Conservation (phyloP, 140 eudicot genomes). For the Bidens hawaiensis region DNA sequence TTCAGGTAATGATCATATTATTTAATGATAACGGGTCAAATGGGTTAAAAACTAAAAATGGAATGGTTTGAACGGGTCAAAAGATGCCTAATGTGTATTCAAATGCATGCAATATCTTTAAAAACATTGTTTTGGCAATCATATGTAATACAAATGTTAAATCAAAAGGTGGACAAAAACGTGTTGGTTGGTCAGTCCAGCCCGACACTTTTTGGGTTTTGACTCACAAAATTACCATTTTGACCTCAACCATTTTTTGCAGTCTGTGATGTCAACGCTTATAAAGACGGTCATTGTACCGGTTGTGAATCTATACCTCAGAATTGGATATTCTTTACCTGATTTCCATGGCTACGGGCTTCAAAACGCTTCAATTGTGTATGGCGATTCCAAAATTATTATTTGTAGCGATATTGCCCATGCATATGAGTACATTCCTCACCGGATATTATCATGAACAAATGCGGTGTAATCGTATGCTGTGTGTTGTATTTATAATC, state of each 20-base stretch:
- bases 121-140: background rate
- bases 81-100: background rate
- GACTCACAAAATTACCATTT: background rate
- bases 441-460: conserved; percentile 6
- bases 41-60: background rate
- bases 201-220: background rate
- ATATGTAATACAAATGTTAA: background rate
- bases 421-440: conserved; percentile 17
- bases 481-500: background rate
- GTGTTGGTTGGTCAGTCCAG: background rate
- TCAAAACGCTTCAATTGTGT: conserved; percentile 54
- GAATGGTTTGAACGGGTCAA: background rate
- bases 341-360: conserved; percentile 59
- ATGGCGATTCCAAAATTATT: conserved; percentile 47
- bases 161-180: background rate
- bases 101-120: background rate
- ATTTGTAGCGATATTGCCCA: conserved; percentile 58
- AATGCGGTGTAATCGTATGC: background rate
- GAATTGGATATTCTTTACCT: conserved; percentile 59
- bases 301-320: conserved; percentile 45
- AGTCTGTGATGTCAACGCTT: conserved; percentile 60
- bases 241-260: conserved; percentile 29
- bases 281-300: conserved; percentile 59
- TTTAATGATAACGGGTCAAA: background rate
- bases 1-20: conserved; percentile 41